Evolutionary conservation across 1,284 basidiomycete genomes (phyloP), one percentile per base, ranked within the genome.

Genomic region (Naganishia sp.): DNA sequence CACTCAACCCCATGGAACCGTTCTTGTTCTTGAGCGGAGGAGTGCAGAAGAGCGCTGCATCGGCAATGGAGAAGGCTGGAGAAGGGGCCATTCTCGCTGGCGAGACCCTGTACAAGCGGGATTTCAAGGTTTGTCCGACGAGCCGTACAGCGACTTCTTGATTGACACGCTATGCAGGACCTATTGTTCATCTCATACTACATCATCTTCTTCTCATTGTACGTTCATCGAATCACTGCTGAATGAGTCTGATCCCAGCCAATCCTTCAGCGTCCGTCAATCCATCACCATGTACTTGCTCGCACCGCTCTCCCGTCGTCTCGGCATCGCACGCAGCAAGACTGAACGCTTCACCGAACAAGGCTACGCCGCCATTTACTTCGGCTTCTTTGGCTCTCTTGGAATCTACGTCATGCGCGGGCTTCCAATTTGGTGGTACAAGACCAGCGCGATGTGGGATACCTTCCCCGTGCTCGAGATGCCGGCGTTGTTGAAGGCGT

Each of bases 401-500:
- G 94, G 94, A 55, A 82, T 88, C 57, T 84, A 84, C 68, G 88
- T 97, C 72, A 99, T 99, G 95, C 80, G 82, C 4, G 84, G 86
- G 71, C 83, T 94, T 18, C 91, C 92, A 0, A 93, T 88, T 0
- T 93, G 87, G 85, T 98, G 92, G 91, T 98, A 89, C 79, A 82
- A 84, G 53, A 92, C 90, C 0, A 83, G 89, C 64, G 80, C 88
- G 66, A 93, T 92, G 76, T 95, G 90, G 90, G 83, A 88, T 67
- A 87, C 86, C 63, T 95, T 95, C 74, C 93, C 93, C 32, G 87
- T 92, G 75, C 90, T 88, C 87, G 85, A 90, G 67, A 92, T 99
- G 90, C 86, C 85, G 45, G 86, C 87, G 2, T 85, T 87, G 69
- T 82, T 98, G 70, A 99, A 99, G 81, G 80, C 85, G 42, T 98